These are phyloP conservation scores for Boletus sp. DNA, from an alignment of 1,284 basidiomycete genomes.

Conservation along the genomic window DNA sequence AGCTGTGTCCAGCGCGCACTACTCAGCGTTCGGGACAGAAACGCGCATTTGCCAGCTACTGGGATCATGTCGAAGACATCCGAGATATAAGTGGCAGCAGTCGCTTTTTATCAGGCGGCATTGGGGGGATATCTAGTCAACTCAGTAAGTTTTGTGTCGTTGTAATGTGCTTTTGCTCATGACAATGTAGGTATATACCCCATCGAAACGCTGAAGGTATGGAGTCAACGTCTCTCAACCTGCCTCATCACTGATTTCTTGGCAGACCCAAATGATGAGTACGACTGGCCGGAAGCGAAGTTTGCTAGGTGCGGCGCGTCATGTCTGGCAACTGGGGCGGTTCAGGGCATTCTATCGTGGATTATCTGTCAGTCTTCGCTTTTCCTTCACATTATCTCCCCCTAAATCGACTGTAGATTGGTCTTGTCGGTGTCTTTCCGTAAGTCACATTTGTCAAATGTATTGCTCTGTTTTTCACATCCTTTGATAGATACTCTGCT, in stretches of 20 bases:
- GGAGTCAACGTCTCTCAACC: conserved; percentile 4
- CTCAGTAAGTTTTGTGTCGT: conserved; percentile 54
- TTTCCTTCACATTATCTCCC: conserved; percentile 7
- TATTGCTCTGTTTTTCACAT: background rate
- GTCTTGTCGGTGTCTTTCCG: conserved; percentile 87
- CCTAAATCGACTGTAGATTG: conserved; percentile 55
- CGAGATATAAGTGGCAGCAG: conserved; percentile 88
- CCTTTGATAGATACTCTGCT: conserved; percentile 62
- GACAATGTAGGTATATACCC: conserved; percentile 77
- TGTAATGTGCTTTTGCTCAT: conserved; percentile 11
- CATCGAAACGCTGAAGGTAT: conserved; percentile 81
- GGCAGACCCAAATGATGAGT: conserved; percentile 91
- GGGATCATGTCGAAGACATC: conserved; percentile 86
- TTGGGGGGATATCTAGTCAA: conserved; percentile 94
- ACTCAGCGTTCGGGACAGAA: conserved; percentile 52
- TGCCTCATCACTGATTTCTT: conserved; percentile 8
- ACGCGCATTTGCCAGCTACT: conserved; percentile 89
- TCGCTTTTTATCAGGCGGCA: conserved; percentile 92
- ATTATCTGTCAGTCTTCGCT: conserved; percentile 60
- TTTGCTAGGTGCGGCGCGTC: conserved; percentile 56
- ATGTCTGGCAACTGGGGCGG: conserved; percentile 80
- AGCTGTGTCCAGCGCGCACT: conserved; percentile 9
- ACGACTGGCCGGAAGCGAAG: conserved; percentile 62
- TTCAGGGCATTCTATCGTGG: conserved; percentile 89
- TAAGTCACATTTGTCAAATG: conserved; percentile 38